Base-by-base conservation (phyloP, 169 alveolate species). In the Plasmodium gallinaceum region DNA sequence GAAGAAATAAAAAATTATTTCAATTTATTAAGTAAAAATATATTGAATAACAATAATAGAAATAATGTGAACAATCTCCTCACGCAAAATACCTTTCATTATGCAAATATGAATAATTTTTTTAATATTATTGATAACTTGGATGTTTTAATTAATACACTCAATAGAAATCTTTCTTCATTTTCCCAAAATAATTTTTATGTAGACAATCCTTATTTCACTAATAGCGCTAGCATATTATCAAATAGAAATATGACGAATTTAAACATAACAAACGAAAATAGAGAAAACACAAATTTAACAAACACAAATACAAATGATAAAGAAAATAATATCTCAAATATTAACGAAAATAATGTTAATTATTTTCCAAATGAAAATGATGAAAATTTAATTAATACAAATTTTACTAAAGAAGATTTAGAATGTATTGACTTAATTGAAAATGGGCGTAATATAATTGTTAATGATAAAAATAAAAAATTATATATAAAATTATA, bases 401-500 rank as follows among this genome's bases (percentile, higher is more conserved):
- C 18, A 8, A 10, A 0, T 7, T 37, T 16, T 5, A 7, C 54
- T 7, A 52, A 69, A 9, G 70, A 76, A 4, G 58, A 64, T 10
- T 22, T 54, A 16, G 71, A 74, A 26, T 62, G 89, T 24, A 74
- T 87, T 10, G 97, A 95, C 64, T 78, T 95, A 9, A 90, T 93
- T 10, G 94, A 93, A 39, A 90, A 93, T 66, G 97, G 97, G 10
- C 74, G 95, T 46, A 93, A 88, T 48, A 92, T 95, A 14, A 52
- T 75, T 22, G 96, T 93, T 12, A 93, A 89, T 75, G 95, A 95
- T 93, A 80, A 90, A 57, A 96, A 97, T 75, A 97, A 96, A 78
- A 89, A 93, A 61, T 93, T 93, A 58, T 98, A 97, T 88, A 96
- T 98, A 4, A 96, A 96, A 64, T 80, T 96, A 51, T 94, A 95